Evolutionary conservation across 495 filamentous ascomycete species (phyloP).

Genomic region (Tricharina praecox): DNA sequence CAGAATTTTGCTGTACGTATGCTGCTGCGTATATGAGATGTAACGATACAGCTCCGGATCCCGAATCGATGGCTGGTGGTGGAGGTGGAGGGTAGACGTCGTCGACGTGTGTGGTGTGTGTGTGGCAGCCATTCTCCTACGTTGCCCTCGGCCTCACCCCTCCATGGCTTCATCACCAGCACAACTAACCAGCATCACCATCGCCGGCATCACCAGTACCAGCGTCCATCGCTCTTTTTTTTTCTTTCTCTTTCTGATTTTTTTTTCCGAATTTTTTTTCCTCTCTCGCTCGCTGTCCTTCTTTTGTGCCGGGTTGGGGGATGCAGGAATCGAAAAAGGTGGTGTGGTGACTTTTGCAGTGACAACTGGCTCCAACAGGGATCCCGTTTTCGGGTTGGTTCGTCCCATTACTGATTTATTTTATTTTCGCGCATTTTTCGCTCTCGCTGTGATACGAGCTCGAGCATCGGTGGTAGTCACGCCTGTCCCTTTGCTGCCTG

Average conservation of each 20-base stretch:
- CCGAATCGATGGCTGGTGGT: too few relatives aligned
- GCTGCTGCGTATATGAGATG: too few relatives aligned
- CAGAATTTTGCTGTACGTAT: background rate
- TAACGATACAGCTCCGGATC: too few relatives aligned
- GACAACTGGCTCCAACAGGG: conserved; percentile 1
- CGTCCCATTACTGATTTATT: background rate
- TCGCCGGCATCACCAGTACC: background rate
- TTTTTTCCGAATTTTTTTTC: background rate
- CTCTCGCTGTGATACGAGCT: too few relatives aligned
- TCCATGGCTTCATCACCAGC: too few relatives aligned
- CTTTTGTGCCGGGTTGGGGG: background rate
- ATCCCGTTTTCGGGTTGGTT: background rate
- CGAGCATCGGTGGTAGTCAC: too few relatives aligned
- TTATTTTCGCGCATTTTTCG: background rate
- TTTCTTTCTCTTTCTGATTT: background rate
- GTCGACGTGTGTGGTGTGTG: too few relatives aligned
- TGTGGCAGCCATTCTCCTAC: too few relatives aligned
- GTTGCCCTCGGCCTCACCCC: too few relatives aligned
- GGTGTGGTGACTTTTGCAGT: background rate
- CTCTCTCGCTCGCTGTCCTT: background rate
- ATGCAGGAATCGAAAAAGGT: too few relatives aligned
- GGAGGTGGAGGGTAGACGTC: too few relatives aligned
- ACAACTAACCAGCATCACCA: background rate
- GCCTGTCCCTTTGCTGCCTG: too few relatives aligned
- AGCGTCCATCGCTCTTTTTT: background rate